phyloP scores from a whole-genome alignment of 192 early-diverging fungal genomes.

The Backusella morwellensis region DNA sequence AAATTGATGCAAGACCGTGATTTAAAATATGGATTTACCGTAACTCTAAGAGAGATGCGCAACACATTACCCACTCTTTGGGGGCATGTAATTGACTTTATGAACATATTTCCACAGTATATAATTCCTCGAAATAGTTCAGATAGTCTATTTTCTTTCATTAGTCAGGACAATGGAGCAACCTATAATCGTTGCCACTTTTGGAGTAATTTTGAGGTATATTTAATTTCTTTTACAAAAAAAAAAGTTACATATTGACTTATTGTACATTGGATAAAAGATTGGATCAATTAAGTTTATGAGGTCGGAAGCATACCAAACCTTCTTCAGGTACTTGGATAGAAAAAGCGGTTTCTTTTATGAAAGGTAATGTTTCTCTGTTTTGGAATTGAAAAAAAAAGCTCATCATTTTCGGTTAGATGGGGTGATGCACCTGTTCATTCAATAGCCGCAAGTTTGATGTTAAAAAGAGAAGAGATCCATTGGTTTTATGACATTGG shows the following conservation, averaged over 20 bases:
- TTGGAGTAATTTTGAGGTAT: constrained; percentile 90
- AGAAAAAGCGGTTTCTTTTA: constrained; percentile 80
- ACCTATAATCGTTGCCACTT: constrained; percentile 79
- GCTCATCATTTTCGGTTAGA: constrained; percentile 37
- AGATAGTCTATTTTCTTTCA: constrained; percentile 45
- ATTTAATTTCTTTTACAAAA: not conserved
- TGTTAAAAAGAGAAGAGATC: constrained; percentile 53
- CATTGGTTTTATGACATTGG: constrained; percentile 75
- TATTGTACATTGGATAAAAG: constrained; percentile 11
- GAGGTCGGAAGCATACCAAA: constrained; percentile 59
- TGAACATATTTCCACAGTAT: constrained; percentile 43
- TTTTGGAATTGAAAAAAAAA: not conserved
- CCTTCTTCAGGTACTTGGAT: constrained; percentile 72
- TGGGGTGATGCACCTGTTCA: constrained; percentile 77
- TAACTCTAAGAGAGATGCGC: constrained; percentile 67
- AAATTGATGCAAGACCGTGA: constrained; percentile 69
- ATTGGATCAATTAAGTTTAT: constrained; percentile 51
- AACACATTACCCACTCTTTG: constrained; percentile 72
- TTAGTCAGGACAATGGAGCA: constrained; percentile 50
- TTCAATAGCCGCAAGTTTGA: constrained; percentile 56
- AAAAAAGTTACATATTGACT: not conserved
- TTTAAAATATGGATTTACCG: constrained; percentile 79
- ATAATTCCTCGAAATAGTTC: constrained; percentile 38
- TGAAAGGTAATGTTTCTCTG: constrained; percentile 31
- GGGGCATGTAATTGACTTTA: constrained; percentile 52